These are phyloP conservation scores for Eucalyptus guilfoylei DNA, from an alignment of 345 rosid species.

Conservation along the genomic window DNA sequence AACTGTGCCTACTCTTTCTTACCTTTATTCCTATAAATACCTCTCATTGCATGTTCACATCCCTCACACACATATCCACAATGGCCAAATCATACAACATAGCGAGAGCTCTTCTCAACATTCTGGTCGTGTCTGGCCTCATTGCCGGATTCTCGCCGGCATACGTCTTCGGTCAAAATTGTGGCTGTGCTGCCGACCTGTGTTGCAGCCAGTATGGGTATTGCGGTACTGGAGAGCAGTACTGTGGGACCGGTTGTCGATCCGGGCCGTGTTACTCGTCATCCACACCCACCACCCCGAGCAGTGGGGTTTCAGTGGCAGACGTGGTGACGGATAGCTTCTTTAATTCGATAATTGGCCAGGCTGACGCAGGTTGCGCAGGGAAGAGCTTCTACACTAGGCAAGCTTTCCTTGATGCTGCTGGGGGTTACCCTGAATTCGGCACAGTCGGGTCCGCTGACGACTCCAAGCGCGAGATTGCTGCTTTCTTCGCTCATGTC, in stretches of 20 bases:
- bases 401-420: slow-evolving; percentile 42
- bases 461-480: slow-evolving; percentile 60
- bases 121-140: background rate
- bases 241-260: slow-evolving; percentile 40
- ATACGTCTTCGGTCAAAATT: slow-evolving; percentile 6
- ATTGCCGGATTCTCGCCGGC: background rate
- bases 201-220: slow-evolving; percentile 32
- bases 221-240: slow-evolving; percentile 19
- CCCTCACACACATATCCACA: background rate
- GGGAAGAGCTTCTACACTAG: slow-evolving; percentile 58
- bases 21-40: background rate
- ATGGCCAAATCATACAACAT: background rate
- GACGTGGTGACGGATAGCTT: slow-evolving; percentile 31
- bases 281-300: slow-evolving; percentile 13
- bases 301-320: slow-evolving; percentile 17
- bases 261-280: slow-evolving; percentile 37
- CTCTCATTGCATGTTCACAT: background rate
- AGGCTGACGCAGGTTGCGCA: slow-evolving; percentile 33
- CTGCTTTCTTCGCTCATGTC: slow-evolving; percentile 73
- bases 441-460: slow-evolving; percentile 40
- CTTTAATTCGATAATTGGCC: slow-evolving; percentile 44
- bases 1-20: background rate
- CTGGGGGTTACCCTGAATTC: slow-evolving; percentile 29
- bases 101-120: background rate
- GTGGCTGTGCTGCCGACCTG: slow-evolving; percentile 22